Percentiles rank a stretch among this genome's conserved stretches.
phyloP scores from a whole-genome alignment of 257 asterid species.

The Plantago elongata region DNA sequence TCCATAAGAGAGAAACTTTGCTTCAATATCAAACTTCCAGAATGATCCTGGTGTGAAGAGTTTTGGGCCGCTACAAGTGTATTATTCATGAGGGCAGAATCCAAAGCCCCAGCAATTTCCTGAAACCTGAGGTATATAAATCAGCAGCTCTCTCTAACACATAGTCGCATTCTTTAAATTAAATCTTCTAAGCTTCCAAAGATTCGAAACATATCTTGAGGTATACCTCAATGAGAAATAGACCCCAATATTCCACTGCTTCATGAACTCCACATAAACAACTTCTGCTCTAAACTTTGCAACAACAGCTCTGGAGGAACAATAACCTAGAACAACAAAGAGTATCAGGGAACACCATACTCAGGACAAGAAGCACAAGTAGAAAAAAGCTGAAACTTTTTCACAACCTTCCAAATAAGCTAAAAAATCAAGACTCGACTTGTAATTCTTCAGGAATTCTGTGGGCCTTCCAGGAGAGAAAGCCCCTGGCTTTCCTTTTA shows the following conservation, averaged over 20 bases:
- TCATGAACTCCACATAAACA: conserved; percentile 79
- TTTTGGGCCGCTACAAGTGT: conserved; percentile 47
- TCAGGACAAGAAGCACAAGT: conserved; percentile 8
- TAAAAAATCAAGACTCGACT: conserved; percentile 82
- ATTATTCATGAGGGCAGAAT: conserved; percentile 68
- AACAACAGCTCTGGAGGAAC: conserved; percentile 62
- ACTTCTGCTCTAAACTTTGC: conserved; percentile 72
- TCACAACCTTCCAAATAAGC: conserved; percentile 75
- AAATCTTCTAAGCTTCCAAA: conserved; percentile 17
- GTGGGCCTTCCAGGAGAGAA: conserved; percentile 97
- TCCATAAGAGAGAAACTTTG: conserved; percentile 79
- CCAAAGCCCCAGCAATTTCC: conserved; percentile 97
- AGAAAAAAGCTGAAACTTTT: conserved; percentile 10
- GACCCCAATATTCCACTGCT: conserved; percentile 93
- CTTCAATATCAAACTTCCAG: conserved; percentile 54
- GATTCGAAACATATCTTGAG: conserved; percentile 12
- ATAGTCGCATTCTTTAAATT: conserved; percentile 6
- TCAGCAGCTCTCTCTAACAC: conserved; percentile 20
- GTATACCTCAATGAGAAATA: conserved; percentile 80
- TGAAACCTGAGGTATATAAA: conserved; percentile 69
- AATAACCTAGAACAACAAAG: conserved; percentile 52
- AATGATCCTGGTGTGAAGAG: conserved; percentile 35
- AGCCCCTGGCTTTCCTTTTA: conserved; percentile 86
- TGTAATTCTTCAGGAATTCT: conserved; percentile 79
- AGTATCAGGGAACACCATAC: conserved; percentile 17